Conservation (phyloP, 148 eudicot genomes). For the Suaeda aralocaspica region DNA sequence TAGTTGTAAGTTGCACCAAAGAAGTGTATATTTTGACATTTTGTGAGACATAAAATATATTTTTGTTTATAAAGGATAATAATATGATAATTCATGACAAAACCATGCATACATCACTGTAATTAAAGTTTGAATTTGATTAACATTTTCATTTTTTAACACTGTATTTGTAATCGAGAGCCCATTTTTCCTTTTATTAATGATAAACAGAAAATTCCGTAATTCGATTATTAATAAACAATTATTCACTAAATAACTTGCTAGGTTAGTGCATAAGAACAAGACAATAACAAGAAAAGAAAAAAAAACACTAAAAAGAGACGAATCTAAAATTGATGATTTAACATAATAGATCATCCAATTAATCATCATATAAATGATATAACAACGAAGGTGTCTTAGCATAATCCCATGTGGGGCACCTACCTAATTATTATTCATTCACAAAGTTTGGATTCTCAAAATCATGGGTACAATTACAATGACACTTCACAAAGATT, state of each 20-base stretch:
- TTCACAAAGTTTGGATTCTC: slow-evolving; percentile 22
- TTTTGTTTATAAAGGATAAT: too few species aligned
- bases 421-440: slow-evolving; percentile 10
- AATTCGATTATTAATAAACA: neutral
- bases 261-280: neutral
- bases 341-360: neutral
- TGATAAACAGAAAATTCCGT: too few species aligned
- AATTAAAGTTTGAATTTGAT: too few species aligned
- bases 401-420: slow-evolving; percentile 35
- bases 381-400: slow-evolving; percentile 19
- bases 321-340: slow-evolving; percentile 1
- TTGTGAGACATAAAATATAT: too few species aligned
- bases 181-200: too few species aligned
- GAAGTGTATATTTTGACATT: too few species aligned
- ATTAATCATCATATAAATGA: slow-evolving; percentile 25
- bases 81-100: too few species aligned
- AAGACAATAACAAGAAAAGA: neutral
- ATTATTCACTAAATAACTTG: neutral
- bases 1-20: too few species aligned
- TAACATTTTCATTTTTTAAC: too few species aligned
- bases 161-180: too few species aligned
- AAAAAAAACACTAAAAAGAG: neutral
- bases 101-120: too few species aligned
- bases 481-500: neutral
- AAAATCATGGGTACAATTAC: slow-evolving; percentile 19